These are phyloP conservation scores for Pseudopyrenochaeta lycopersici DNA, from an alignment of 2,329 filamentous ascomycete species.

Conservation along the genomic window DNA sequence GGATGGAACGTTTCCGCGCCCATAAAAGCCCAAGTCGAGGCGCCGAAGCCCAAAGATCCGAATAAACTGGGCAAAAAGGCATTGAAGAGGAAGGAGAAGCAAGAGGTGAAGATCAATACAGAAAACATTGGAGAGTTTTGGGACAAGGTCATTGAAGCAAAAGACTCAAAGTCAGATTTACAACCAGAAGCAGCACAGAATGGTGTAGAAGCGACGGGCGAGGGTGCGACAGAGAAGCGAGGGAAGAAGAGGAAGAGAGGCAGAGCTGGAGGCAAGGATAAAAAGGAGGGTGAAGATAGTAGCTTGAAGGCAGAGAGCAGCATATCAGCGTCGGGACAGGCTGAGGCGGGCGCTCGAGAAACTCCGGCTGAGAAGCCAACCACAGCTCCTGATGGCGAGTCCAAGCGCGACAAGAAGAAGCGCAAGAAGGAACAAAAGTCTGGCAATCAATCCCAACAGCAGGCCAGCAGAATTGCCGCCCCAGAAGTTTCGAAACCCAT, in stretches of 20 bases:
- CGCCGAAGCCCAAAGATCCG: constrained; percentile 42
- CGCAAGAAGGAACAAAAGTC: constrained; percentile 44
- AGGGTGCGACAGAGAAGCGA: constrained; percentile 48
- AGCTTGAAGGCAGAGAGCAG: constrained; percentile 21
- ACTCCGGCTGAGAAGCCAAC: constrained; percentile 17
- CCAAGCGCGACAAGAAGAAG: constrained; percentile 48
- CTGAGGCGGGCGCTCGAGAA: constrained; percentile 26
- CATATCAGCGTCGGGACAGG: constrained; percentile 30
- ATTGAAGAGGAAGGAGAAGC: constrained; percentile 63
- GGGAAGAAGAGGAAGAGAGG: constrained; percentile 43
- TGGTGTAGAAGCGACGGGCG: constrained; percentile 32
- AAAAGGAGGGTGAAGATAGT: constrained; percentile 34
- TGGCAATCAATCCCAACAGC: constrained; percentile 11
- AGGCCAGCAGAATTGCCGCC: constrained; percentile 6
- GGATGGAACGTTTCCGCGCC: constrained; percentile 86
- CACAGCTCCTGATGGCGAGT: constrained; percentile 21
- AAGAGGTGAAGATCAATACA: constrained; percentile 84
- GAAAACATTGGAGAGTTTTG: constrained; percentile 60
- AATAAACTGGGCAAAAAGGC: constrained; percentile 61
- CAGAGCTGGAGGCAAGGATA: constrained; percentile 32
- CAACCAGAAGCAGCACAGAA: constrained; percentile 68
- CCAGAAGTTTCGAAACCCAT: constrained; percentile 42
- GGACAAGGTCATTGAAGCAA: constrained; percentile 56
- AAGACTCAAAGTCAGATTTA: constrained; percentile 56
- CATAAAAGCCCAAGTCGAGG: constrained; percentile 74